Evolutionary conservation across 148 eudicot genomes (phyloP), one percentile per base, ranked within the genome.

Genomic region (Dysphania ambrosioides): DNA sequence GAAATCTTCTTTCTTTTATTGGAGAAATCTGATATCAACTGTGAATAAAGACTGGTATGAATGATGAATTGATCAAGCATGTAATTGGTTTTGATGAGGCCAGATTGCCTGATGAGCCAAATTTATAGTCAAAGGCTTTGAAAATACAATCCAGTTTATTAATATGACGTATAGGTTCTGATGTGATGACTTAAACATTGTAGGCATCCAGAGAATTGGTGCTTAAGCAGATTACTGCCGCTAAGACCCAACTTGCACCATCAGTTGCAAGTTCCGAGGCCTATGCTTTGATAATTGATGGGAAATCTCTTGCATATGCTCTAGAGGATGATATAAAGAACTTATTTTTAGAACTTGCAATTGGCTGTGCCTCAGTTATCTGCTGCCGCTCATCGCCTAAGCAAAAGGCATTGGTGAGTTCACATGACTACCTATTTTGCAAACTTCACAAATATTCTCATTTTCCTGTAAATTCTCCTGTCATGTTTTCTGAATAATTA

Each of bases 361-460:
- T 87, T 38, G 75, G 82, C 9, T 95, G 98, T 71, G 96, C 97
- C 51, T 95, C 98, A 47, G 98, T 95, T 44, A 95, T 95, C 63
- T 95, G 98, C 74, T 95, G 98, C 53, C 97, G 98, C 18, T 92
- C 98, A 35, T 92, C 98, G 0, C 98, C 98, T 8, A 95, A 92
- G 79, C 98, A 95, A 77, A 95, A 95, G 78, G 98, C 98, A 67
- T 70, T 95, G 88, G 98, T 91, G 66, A 84, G 95, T 64, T 75
- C 51, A 27, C 38, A 24, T 19, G 57, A 31, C 6, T 36, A 11
- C 65, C 31, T 74, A 6, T 41, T 10, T 68, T 36, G 56, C 70
- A 21, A 53, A 55, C 44, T 35, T 64, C 32, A 29, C 23, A 71
- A 24, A 26, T 66, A 44, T 29, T 11, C 1, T 42, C 3, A 15